Conservation (phyloP, 148 eudicot species). For the Rhododendron griersonianum region DNA sequence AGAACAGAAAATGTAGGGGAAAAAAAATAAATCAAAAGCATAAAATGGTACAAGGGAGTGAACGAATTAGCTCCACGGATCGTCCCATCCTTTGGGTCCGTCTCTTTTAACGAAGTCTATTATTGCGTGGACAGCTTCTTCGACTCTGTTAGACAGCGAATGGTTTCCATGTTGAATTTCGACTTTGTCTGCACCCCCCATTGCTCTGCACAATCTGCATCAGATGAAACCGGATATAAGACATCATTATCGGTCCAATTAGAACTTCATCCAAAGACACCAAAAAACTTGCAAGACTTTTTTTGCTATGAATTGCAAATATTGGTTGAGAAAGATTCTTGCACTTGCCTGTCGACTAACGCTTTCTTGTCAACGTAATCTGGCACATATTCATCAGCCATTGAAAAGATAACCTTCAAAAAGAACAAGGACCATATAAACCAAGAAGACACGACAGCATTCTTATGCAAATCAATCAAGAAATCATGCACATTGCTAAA, state of each 20-base stretch:
- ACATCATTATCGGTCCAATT: not conserved
- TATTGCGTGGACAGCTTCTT: constrained; percentile 81
- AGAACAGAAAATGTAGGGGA: not conserved
- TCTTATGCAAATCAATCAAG: constrained; percentile 5
- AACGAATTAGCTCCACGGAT: constrained; percentile 69
- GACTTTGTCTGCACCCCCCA: constrained; percentile 93
- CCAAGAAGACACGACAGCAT: not conserved
- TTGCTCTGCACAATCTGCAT: constrained; percentile 78
- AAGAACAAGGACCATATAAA: not conserved
- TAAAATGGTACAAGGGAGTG: constrained; percentile 5
- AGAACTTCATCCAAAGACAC: not conserved
- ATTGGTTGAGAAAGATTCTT: not conserved
- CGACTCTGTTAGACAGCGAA: constrained; percentile 79
- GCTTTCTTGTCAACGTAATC: constrained; percentile 88
- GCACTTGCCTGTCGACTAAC: constrained; percentile 60
- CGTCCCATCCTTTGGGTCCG: constrained; percentile 94
- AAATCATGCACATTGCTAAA: not conserved
- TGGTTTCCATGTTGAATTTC: constrained; percentile 88
- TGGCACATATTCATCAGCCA: constrained; percentile 88
- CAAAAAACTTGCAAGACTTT: not conserved
- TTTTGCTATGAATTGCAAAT: not conserved
- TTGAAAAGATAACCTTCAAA: constrained; percentile 79
- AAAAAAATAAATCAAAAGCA: not conserved
- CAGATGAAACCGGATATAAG: not conserved
- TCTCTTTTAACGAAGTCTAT: constrained; percentile 67